Percentiles rank a stretch among this genome's conserved stretches.
Conservation (phyloP, 2,329 filamentous ascomycete genomes). For the Dactylellina sp. region DNA sequence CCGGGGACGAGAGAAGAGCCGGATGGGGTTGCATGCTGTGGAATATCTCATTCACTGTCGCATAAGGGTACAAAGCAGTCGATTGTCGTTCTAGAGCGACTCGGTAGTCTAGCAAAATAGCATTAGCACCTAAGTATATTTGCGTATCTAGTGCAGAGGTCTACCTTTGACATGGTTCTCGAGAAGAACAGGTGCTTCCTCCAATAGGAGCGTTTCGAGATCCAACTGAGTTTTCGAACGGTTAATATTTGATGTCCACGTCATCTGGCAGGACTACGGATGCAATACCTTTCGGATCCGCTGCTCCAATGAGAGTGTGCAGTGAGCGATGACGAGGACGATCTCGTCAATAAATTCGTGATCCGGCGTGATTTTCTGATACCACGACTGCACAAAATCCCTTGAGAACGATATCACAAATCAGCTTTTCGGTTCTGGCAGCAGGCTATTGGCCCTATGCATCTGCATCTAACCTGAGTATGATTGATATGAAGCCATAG, state of each 20-base stretch:
- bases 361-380: constrained; percentile 89
- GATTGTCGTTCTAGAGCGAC: constrained; percentile 56
- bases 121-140: neutral
- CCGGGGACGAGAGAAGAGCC: constrained; percentile 71
- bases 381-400: constrained; percentile 94
- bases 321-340: constrained; percentile 90
- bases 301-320: constrained; percentile 87
- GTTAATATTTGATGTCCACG: neutral
- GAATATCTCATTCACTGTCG: constrained; percentile 58
- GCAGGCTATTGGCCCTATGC: neutral
- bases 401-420: constrained; percentile 64
- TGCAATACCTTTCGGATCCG: constrained; percentile 75
- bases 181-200: constrained; percentile 86
- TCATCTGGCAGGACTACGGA: constrained; percentile 3
- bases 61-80: constrained; percentile 57
- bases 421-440: constrained; percentile 19
- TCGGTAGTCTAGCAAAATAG: constrained; percentile 56
- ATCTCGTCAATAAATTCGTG: constrained; percentile 88
- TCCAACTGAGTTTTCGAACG: constrained; percentile 66
- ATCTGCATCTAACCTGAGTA: constrained; percentile 67
- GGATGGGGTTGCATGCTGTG: constrained; percentile 60
- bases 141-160: neutral
- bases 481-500: constrained; percentile 89
- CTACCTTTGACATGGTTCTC: constrained; percentile 83
- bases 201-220: constrained; percentile 81